These are phyloP conservation scores for Talaromyces wortmannii DNA, from an alignment of 495 filamentous ascomycete genomes.

Conservation along the genomic window DNA sequence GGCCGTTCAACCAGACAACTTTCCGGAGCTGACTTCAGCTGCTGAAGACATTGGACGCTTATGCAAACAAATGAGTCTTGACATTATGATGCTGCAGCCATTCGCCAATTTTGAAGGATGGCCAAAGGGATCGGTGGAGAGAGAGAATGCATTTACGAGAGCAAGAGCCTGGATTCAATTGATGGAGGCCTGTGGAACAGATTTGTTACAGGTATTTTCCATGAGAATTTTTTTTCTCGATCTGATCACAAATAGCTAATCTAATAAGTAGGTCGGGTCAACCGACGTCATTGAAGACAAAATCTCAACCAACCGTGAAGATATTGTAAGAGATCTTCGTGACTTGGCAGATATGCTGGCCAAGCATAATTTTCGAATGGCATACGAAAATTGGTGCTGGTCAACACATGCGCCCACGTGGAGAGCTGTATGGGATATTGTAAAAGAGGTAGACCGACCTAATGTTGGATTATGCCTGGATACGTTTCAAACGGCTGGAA, in stretches of 20 bases:
- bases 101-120: constrained; percentile 81
- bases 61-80: constrained; percentile 44
- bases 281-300: constrained; percentile 48
- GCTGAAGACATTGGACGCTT: constrained; percentile 44
- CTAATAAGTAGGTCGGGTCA: constrained; percentile 50
- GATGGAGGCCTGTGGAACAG: constrained; percentile 63
- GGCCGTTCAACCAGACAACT: constrained; percentile 49
- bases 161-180: constrained; percentile 66
- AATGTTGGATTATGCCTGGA: constrained; percentile 77
- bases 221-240: neutral
- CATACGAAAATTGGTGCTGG: constrained; percentile 88
- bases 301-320: constrained; percentile 38
- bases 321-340: constrained; percentile 54
- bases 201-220: constrained; percentile 59
- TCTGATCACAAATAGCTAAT: neutral
- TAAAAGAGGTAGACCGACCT: constrained; percentile 47
- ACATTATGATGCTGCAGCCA: constrained; percentile 70
- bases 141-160: constrained; percentile 58
- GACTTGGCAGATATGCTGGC: constrained; percentile 59
- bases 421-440: constrained; percentile 62
- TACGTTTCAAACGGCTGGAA: constrained; percentile 72
- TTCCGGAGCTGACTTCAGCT: constrained; percentile 41
- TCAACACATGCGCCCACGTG: constrained; percentile 63
- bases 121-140: constrained; percentile 46
- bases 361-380: constrained; percentile 48